A percentile compares a stretch with the other conserved stretches of the same genome.
These are phyloP conservation scores for Wickerhamiella alocasiicola DNA, from an alignment of 805 yeast species.

Conservation along the genomic window DNA sequence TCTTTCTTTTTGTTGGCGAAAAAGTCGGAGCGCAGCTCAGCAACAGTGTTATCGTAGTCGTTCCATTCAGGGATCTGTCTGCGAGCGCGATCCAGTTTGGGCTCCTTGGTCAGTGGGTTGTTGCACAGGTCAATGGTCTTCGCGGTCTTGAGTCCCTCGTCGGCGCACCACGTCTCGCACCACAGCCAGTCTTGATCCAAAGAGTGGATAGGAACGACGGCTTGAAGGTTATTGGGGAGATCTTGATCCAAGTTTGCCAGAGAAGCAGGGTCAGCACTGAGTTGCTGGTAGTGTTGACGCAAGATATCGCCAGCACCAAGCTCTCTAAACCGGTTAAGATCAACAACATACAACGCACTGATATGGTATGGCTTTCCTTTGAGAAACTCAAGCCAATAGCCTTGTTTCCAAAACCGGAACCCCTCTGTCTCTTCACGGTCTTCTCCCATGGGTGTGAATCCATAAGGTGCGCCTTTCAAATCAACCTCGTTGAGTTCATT, in stretches of 20 bases:
- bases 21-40: slow-evolving; percentile 16
- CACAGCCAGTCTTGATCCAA: slow-evolving; percentile 78
- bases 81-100: slow-evolving; percentile 61
- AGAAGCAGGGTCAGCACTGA: slow-evolving; percentile 69
- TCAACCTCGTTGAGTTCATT: slow-evolving; percentile 55
- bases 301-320: slow-evolving; percentile 65
- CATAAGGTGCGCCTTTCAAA: slow-evolving; percentile 72
- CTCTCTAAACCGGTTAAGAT: slow-evolving; percentile 52
- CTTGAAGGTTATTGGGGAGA: slow-evolving; percentile 78
- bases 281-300: slow-evolving; percentile 71
- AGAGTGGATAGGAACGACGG: slow-evolving; percentile 51
- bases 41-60: slow-evolving; percentile 46
- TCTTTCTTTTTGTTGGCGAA: background rate
- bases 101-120: slow-evolving; percentile 71
- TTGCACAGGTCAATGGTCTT: slow-evolving; percentile 75
- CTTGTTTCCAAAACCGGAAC: slow-evolving; percentile 82
- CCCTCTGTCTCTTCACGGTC: slow-evolving; percentile 72
- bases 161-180: slow-evolving; percentile 90
- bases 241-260: slow-evolving; percentile 83
- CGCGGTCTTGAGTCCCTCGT: slow-evolving; percentile 46
- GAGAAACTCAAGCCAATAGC: slow-evolving; percentile 69
- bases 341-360: slow-evolving; percentile 75
- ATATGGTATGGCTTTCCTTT: slow-evolving; percentile 58
- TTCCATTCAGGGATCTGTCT: slow-evolving; percentile 73
- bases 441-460: slow-evolving; percentile 78